These are phyloP conservation scores for Raffaelea arxii DNA, from an alignment of 2,329 filamentous ascomycete species.

Conservation along the genomic window DNA sequence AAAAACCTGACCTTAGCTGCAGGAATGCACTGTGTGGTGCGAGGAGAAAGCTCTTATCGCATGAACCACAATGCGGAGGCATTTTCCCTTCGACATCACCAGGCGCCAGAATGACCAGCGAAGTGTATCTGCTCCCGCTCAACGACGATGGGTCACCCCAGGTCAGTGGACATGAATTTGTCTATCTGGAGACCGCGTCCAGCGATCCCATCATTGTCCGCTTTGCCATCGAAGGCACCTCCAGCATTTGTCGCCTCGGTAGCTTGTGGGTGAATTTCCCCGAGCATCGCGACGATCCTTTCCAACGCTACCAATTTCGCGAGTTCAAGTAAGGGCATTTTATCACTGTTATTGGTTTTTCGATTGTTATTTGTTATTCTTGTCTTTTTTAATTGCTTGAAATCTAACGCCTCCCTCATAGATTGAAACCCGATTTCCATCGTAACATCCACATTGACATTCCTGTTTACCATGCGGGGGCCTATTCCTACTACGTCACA, in stretches of 20 bases:
- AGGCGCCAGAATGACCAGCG: constrained; percentile 54
- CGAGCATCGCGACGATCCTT: constrained; percentile 60
- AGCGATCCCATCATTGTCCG: constrained; percentile 69
- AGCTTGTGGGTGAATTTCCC: constrained; percentile 97
- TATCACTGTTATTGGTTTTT: neutral
- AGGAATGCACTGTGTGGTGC: too few species aligned
- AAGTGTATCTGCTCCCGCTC: constrained; percentile 81
- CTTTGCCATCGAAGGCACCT: constrained; percentile 88
- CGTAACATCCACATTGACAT: constrained; percentile 83
- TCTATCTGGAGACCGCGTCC: constrained; percentile 73
- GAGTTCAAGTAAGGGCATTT: constrained; percentile 67
- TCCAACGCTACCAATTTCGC: constrained; percentile 69
- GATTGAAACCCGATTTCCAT: constrained; percentile 87
- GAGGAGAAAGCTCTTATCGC: too few species aligned
- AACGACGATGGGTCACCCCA: constrained; percentile 90
- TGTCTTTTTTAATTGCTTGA: too few species aligned
- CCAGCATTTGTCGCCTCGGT: constrained; percentile 88
- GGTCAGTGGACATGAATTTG: constrained; percentile 70
- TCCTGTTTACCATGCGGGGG: constrained; percentile 70
- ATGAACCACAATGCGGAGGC: too few species aligned
- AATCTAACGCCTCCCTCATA: constrained; percentile 22
- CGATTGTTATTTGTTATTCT: neutral
- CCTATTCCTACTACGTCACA: constrained; percentile 90
- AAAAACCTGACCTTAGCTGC: too few species aligned
- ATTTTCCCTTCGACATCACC: too few species aligned